phyloP scores from a whole-genome alignment of 169 alveolate species.

The Eimeria necatrix region DNA sequence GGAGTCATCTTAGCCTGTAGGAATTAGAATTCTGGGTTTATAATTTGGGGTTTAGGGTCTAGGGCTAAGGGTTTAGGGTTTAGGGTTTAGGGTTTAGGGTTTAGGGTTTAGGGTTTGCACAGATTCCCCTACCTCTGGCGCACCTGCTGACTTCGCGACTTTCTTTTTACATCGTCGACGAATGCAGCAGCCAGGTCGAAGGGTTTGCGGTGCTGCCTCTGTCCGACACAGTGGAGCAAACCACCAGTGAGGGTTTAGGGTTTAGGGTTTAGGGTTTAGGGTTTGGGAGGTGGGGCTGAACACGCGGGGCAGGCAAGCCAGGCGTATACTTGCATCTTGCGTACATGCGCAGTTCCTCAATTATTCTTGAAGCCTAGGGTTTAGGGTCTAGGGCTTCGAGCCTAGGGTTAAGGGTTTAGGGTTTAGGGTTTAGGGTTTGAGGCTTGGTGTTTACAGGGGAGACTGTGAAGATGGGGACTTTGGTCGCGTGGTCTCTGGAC shows the following conservation, averaged over 20 bases:
- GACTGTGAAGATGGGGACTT: slow-evolving; percentile 10
- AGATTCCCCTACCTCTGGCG: slow-evolving; percentile 38
- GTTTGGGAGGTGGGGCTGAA: background rate
- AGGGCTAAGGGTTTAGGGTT: background rate
- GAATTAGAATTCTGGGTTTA: background rate
- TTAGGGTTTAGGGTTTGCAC: background rate
- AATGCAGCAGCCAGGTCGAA: background rate
- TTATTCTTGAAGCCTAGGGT: background rate
- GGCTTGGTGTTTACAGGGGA: background rate
- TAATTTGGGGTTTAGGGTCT: background rate
- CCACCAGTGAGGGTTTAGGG: slow-evolving; percentile 29
- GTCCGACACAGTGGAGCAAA: background rate
- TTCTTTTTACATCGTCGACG: background rate
- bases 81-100: background rate
- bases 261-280: background rate
- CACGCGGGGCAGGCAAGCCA: too few species aligned
- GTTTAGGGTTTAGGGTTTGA: background rate
- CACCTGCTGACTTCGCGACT: slow-evolving; percentile 11
- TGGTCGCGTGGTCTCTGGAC: slow-evolving; percentile 28
- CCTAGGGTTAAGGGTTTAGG: background rate
- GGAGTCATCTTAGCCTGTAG: background rate
- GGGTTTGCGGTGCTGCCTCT: slow-evolving; percentile 20
- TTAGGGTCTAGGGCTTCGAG: background rate
- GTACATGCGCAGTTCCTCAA: background rate
- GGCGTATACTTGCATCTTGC: too few species aligned